A percentile compares a stretch with the other conserved stretches of the same genome.
Evolutionary conservation across 2,329 filamentous ascomycete genomes (phyloP).

Genomic region (Chrysoporthe cubensis): DNA sequence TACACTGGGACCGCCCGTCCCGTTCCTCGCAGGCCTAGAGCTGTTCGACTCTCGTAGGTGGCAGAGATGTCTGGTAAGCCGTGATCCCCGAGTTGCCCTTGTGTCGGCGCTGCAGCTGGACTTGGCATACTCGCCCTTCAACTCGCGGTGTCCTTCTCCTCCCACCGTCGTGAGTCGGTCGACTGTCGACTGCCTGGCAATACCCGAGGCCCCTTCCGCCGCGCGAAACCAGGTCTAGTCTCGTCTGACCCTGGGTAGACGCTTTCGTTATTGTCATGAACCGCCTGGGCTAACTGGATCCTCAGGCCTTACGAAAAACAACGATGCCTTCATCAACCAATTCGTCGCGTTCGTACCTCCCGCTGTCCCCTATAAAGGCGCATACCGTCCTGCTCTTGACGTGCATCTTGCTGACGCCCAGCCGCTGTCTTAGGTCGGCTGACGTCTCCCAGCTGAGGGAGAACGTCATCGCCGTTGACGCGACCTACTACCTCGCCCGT

Average conservation of each 20-base stretch:
- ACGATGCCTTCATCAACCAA: slow-evolving; percentile 28
- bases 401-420: slow-evolving; percentile 2
- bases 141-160: neutral
- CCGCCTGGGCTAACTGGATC: neutral
- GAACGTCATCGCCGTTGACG: slow-evolving; percentile 82
- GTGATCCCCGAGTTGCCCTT: neutral
- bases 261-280: neutral
- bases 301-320: slow-evolving; percentile 21
- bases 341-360: slow-evolving; percentile 9
- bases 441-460: slow-evolving; percentile 73
- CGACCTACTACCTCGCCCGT: slow-evolving; percentile 82
- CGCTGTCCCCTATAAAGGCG: neutral
- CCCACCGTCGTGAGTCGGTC: neutral
- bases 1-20: neutral
- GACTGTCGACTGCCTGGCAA: no score
- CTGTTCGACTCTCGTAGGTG: neutral
- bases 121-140: neutral
- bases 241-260: neutral
- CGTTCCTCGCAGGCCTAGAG: neutral
- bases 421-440: slow-evolving; percentile 50
- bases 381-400: neutral
- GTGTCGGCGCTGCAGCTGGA: neutral
- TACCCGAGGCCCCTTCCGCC: neutral
- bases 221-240: neutral
- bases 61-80: slow-evolving; percentile 21